phyloP scores from a whole-genome alignment of 163 green algal species.

The Picocystis sp. region DNA sequence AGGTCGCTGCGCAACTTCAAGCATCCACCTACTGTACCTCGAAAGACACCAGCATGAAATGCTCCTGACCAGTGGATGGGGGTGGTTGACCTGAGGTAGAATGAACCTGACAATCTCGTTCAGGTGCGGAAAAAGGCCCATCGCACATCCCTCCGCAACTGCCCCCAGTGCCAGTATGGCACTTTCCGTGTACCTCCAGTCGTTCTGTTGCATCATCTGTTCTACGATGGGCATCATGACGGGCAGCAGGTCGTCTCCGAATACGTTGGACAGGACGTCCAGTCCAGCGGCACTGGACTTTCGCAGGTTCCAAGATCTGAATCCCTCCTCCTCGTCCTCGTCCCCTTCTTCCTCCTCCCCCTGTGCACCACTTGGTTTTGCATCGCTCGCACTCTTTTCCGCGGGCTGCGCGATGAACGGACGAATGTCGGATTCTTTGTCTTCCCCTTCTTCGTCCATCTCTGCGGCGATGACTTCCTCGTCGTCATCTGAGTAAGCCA shows the following conservation, averaged over 20 bases:
- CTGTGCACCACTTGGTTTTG: slow-evolving; percentile 9
- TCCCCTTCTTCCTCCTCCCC: slow-evolving; percentile 22
- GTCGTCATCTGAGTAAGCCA: slow-evolving; percentile 91
- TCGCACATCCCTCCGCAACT: slow-evolving; percentile 69
- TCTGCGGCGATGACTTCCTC: slow-evolving; percentile 79
- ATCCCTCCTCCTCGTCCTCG: slow-evolving; percentile 22
- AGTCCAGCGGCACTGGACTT: slow-evolving; percentile 69
- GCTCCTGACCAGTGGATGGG: slow-evolving; percentile 42
- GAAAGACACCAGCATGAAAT: slow-evolving; percentile 83
- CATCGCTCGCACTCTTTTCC: not conserved
- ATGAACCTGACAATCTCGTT: slow-evolving; percentile 45
- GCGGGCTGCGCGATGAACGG: slow-evolving; percentile 28
- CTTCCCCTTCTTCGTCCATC: slow-evolving; percentile 38
- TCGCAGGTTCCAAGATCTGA: slow-evolving; percentile 69
- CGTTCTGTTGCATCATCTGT: slow-evolving; percentile 33
- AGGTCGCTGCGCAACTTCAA: slow-evolving; percentile 17
- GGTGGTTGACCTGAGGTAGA: slow-evolving; percentile 38
- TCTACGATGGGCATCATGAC: slow-evolving; percentile 77
- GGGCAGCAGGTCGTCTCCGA: slow-evolving; percentile 68
- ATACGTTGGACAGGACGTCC: slow-evolving; percentile 67
- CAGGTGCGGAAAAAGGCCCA: slow-evolving; percentile 57
- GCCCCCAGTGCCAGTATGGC: slow-evolving; percentile 84
- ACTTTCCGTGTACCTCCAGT: slow-evolving; percentile 52
- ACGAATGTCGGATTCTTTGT: slow-evolving; percentile 42
- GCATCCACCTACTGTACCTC: slow-evolving; percentile 55